Conservation (phyloP, 1,284 basidiomycete species). For the Sphagnurus paluster region DNA sequence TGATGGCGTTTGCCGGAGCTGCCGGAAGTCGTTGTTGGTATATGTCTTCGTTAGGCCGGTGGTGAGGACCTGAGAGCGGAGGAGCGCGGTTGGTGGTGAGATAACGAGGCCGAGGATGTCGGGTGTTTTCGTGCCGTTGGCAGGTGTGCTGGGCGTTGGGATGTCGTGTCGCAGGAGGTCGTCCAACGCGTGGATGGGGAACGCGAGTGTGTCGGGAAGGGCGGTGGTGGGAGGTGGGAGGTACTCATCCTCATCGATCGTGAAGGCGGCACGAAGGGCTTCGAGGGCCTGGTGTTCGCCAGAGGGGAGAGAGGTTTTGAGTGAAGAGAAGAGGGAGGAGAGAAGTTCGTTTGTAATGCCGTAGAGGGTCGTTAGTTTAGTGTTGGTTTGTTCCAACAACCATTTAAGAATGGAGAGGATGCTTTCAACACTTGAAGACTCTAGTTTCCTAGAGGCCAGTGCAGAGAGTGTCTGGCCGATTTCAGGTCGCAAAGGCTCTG, state of each 20-base stretch:
- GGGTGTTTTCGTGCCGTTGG: slow-evolving; percentile 43
- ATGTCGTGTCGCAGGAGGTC: slow-evolving; percentile 33
- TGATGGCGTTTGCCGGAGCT: slow-evolving; percentile 62
- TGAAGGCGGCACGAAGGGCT: slow-evolving; percentile 29
- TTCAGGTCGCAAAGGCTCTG: slow-evolving; percentile 34
- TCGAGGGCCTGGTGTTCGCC: slow-evolving; percentile 24
- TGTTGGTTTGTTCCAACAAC: slow-evolving; percentile 39
- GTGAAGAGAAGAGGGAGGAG: slow-evolving; percentile 31
- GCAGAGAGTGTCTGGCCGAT: slow-evolving; percentile 36
- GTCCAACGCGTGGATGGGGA: slow-evolving; percentile 36
- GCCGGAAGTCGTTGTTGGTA: slow-evolving; percentile 72
- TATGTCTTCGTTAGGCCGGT: slow-evolving; percentile 83
- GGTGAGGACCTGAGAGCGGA: slow-evolving; percentile 71
- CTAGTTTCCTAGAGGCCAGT: slow-evolving; percentile 30
- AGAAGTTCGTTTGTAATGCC: slow-evolving; percentile 41
- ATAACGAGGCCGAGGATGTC: slow-evolving; percentile 57
- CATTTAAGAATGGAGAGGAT: slow-evolving; percentile 48
- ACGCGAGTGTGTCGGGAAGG: slow-evolving; percentile 31
- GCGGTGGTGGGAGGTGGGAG: slow-evolving; percentile 27
- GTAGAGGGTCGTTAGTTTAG: slow-evolving; percentile 37
- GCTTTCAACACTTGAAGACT: slow-evolving; percentile 32
- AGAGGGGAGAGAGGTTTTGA: slow-evolving; percentile 28
- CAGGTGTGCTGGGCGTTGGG: slow-evolving; percentile 46
- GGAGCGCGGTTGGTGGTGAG: slow-evolving; percentile 67
- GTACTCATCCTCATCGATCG: slow-evolving; percentile 39